Evolutionary conservation across 306 rosid species (phyloP), one percentile per base, ranked within the genome.

Genomic region (Prunus fruticosa): DNA sequence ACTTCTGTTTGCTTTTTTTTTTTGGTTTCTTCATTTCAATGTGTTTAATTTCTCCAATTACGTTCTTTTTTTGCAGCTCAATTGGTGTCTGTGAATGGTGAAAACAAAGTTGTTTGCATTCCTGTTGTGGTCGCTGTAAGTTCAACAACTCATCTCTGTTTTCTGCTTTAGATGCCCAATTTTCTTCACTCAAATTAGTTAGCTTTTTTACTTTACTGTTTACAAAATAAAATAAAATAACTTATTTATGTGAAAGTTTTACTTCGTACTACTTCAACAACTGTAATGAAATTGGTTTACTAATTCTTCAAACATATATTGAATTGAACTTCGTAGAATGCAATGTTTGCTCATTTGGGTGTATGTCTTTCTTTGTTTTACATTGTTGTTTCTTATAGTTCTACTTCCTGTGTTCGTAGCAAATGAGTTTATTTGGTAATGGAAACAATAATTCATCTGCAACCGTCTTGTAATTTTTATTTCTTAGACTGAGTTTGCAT

Each of bases 101-200:
- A 90, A 76, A 86, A 76, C 81, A 93, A 87, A 87, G 71, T 90
- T 83, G 79, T 89, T 75, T 82, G 88, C 87, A 89, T 90, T 74
- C 97, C 92, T 18, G 97, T 84, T 75, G 92, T 90, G 54, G 97
- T 93, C 47, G 96, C 96, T 64, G 92, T 90, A 83, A 90, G 96
- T 90, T 60, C 64, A 25, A 60, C 64, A 60, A 5, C 38, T 60
- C 38, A 25, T 11, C 64, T 60, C 64, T 23, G 64, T 14, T 60
- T 25, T 60, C 64, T 60, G 64, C 64, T 25, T 47, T 12, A 23
- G 58, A 19, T 18, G n/a, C 58, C 58, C 58, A 19, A 53, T 53
- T 18, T 19, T 53, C 23, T 6, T 18, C 6, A 18, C 20, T 53
- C 22, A 18, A 2, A 7, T 19, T 53, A 8, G 9, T 16, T 53